These are phyloP conservation scores for Pseudogymnoascus sp. DNA, from an alignment of 2,329 filamentous ascomycete species.

Conservation along the genomic window DNA sequence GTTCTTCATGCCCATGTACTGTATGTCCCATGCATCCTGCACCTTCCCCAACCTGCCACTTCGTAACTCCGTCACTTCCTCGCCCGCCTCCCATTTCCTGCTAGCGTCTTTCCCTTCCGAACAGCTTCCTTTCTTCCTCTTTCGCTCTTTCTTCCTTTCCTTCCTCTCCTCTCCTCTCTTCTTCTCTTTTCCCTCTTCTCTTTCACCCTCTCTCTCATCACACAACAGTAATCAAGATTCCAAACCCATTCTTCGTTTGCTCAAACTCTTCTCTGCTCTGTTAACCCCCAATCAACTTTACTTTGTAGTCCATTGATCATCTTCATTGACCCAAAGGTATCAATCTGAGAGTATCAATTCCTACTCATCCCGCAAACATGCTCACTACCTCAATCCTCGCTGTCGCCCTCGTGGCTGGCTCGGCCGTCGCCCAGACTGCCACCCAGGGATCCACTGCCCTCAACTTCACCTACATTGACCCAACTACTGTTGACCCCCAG, in stretches of 20 bases:
- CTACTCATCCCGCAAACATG: conserved; percentile 21
- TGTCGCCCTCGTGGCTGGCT: conserved; percentile 24
- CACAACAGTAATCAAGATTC: background rate
- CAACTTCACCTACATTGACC: conserved; percentile 30
- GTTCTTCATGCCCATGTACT: too few relatives aligned
- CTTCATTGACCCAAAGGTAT: background rate
- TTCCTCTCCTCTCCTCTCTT: background rate
- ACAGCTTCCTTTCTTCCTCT: conserved; percentile 8
- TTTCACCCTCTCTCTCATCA: conserved; percentile 1
- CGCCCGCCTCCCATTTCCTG: background rate
- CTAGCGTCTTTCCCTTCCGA: background rate
- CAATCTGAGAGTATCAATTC: conserved; percentile 6
- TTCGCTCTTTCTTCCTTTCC: background rate
- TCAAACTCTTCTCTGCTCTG: too few relatives aligned
- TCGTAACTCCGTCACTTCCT: background rate
- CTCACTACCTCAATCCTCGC: conserved; percentile 23
- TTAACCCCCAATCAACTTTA: background rate
- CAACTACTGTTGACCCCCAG: conserved; percentile 32
- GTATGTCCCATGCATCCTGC: background rate
- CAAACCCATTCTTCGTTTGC: too few relatives aligned
- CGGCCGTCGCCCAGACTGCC: conserved; percentile 19
- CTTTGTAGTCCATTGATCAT: background rate
- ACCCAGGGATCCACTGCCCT: conserved; percentile 21
- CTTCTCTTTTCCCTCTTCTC: background rate
- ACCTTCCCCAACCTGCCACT: conserved; percentile 6